phyloP scores from a whole-genome alignment of 805 yeast genomes.

The Yamadazyma olivae region DNA sequence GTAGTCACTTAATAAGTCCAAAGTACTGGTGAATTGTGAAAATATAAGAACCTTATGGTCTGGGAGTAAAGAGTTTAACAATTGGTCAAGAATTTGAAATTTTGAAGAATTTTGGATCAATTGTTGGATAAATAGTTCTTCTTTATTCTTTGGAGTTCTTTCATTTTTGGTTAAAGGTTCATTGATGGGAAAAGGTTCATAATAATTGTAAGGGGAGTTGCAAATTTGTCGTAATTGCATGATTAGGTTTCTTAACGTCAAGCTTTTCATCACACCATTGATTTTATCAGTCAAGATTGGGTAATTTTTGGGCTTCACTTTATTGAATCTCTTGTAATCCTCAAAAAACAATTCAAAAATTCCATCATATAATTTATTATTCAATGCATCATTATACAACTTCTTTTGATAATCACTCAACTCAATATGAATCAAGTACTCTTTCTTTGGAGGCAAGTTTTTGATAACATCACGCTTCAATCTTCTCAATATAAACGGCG shows the following conservation, averaged over 20 bases:
- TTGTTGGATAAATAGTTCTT: slow-evolving; percentile 26
- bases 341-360: slow-evolving; percentile 46
- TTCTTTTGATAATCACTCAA: slow-evolving; percentile 60
- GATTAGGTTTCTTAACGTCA: slow-evolving; percentile 55
- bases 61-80: slow-evolving; percentile 49
- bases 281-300: slow-evolving; percentile 5
- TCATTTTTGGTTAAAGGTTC: slow-evolving; percentile 19
- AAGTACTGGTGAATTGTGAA: slow-evolving; percentile 79
- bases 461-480: slow-evolving; percentile 70
- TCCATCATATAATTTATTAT: slow-evolving; percentile 40
- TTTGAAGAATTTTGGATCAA: slow-evolving; percentile 66
- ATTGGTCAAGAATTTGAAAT: slow-evolving; percentile 62
- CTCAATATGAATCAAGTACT: slow-evolving; percentile 75
- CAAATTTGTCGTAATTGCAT: slow-evolving; percentile 87
- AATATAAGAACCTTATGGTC: slow-evolving; percentile 77
- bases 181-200: slow-evolving; percentile 63
- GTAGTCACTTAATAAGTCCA: slow-evolving; percentile 82
- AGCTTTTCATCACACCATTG: slow-evolving; percentile 4
- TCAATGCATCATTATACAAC: slow-evolving; percentile 55
- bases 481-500: slow-evolving; percentile 84
- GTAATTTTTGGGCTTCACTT: slow-evolving; percentile 3
- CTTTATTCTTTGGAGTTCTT: slow-evolving; percentile 16
- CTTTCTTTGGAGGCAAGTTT: slow-evolving; percentile 83
- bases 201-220: slow-evolving; percentile 80
- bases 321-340: slow-evolving; percentile 49